phyloP scores from a whole-genome alignment of 768 basidiomycete species.

The Sarcodon sp. region DNA sequence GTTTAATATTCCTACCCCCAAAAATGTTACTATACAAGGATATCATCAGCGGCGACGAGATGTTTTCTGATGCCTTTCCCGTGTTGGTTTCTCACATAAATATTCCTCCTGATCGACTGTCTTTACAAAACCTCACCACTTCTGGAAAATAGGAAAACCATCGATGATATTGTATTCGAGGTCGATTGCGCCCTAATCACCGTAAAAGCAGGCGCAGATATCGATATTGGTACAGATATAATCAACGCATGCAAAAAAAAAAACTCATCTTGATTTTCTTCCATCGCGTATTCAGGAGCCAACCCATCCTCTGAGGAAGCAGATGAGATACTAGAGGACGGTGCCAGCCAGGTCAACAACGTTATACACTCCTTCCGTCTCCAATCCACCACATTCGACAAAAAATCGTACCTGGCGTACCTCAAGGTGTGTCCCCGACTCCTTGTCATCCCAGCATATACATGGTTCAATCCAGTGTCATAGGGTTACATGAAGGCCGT shows the following conservation, averaged over 20 bases:
- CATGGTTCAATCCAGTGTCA: background rate
- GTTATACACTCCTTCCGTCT: slow-evolving; percentile 88
- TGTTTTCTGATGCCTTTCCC: slow-evolving; percentile 90
- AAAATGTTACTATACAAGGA: slow-evolving; percentile 69
- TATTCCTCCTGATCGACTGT: slow-evolving; percentile 4
- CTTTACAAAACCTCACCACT: background rate
- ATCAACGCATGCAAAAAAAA: background rate
- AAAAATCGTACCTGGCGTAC: slow-evolving; percentile 71
- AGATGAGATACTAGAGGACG: slow-evolving; percentile 73
- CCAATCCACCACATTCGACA: slow-evolving; percentile 71
- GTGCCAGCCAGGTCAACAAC: slow-evolving; percentile 73
- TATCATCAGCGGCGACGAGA: slow-evolving; percentile 72
- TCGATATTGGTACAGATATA: slow-evolving; percentile 68
- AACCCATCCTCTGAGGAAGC: slow-evolving; percentile 88
- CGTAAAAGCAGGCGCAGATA: slow-evolving; percentile 61
- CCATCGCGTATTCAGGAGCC: slow-evolving; percentile 40
- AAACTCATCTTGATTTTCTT: background rate
- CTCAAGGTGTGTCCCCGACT: slow-evolving; percentile 48
- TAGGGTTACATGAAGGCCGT: slow-evolving; percentile 92
- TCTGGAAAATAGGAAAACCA: slow-evolving; percentile 41
- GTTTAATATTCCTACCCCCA: slow-evolving; percentile 7
- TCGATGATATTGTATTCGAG: slow-evolving; percentile 77
- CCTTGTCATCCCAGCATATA: background rate
- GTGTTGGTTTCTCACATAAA: slow-evolving; percentile 34
- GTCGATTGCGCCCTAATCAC: slow-evolving; percentile 68